Conservation (phyloP, 495 filamentous ascomycete genomes). For the Penicillium angulare region DNA sequence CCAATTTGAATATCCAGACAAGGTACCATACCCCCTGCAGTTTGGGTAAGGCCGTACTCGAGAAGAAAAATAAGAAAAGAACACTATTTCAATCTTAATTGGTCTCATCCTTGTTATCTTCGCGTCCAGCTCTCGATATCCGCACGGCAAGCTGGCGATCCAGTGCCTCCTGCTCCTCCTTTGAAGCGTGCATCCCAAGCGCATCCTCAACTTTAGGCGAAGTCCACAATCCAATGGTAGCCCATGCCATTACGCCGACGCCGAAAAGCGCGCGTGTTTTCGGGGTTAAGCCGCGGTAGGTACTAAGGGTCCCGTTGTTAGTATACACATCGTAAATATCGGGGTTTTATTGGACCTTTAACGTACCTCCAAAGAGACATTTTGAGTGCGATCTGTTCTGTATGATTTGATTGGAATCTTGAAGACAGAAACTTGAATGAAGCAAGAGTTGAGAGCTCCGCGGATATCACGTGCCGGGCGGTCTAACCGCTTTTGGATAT, state of each 20-base stretch:
- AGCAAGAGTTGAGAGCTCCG: not conserved
- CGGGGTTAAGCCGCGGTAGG: slow-evolving; percentile 58
- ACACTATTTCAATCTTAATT: slow-evolving; percentile 3
- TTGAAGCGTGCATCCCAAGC: slow-evolving; percentile 59
- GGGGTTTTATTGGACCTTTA: not conserved
- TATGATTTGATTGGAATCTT: not conserved
- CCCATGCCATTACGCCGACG: slow-evolving; percentile 63
- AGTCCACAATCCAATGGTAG: slow-evolving; percentile 55
- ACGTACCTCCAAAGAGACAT: slow-evolving; percentile 45
- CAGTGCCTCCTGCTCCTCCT: slow-evolving; percentile 59
- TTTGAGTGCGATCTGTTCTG: slow-evolving; percentile 2
- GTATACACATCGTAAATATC: not conserved
- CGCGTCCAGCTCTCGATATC: slow-evolving; percentile 34
- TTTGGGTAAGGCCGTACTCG: no score
- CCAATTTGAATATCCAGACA: no score
- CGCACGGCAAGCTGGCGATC: slow-evolving; percentile 49
- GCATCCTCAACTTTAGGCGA: slow-evolving; percentile 61
- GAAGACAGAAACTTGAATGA: not conserved
- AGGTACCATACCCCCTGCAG: no score
- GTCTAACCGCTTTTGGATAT: slow-evolving; percentile 12
- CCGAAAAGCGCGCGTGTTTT: slow-evolving; percentile 64
- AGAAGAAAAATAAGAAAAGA: no score
- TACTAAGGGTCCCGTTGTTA: slow-evolving; percentile 32
- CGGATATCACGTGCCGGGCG: slow-evolving; percentile 15
- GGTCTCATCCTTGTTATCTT: slow-evolving; percentile 12